These are phyloP conservation scores for Microcos paniculata DNA, from an alignment of 345 rosid genomes.

Conservation along the genomic window DNA sequence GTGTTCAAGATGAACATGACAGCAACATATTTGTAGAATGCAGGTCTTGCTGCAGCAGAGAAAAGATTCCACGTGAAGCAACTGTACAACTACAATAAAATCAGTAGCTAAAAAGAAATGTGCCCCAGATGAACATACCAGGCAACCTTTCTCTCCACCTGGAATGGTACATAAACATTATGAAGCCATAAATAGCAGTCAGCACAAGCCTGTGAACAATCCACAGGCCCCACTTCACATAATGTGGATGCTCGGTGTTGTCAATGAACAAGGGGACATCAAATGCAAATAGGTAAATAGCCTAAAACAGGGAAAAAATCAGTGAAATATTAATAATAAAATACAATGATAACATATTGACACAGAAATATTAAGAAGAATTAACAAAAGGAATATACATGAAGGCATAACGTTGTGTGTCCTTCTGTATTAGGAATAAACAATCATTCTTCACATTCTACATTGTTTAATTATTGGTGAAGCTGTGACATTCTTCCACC, in stretches of 20 bases:
- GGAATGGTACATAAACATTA: constrained; percentile 75
- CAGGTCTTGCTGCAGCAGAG: constrained; percentile 74
- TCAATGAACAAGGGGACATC: constrained; percentile 82
- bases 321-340: neutral
- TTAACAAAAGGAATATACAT: neutral
- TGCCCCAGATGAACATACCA: constrained; percentile 39
- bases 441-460: neutral
- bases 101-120: neutral
- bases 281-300: constrained; percentile 65
- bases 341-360: neutral
- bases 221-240: constrained; percentile 86
- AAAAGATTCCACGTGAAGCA: constrained; percentile 13
- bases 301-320: constrained; percentile 43
- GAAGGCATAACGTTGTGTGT: neutral
- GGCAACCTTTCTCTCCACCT: constrained; percentile 86
- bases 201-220: constrained; percentile 73
- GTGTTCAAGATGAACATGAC: constrained; percentile 69
- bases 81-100: neutral
- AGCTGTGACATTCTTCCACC: neutral
- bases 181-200: constrained; percentile 67
- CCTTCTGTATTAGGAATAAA: neutral
- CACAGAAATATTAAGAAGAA: neutral
- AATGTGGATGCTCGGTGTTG: constrained; percentile 40
- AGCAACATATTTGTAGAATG: constrained; percentile 71
- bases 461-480: constrained; percentile 1